phyloP scores from a whole-genome alignment of 441 rosid genomes.

The Adansonia rubrostipa region DNA sequence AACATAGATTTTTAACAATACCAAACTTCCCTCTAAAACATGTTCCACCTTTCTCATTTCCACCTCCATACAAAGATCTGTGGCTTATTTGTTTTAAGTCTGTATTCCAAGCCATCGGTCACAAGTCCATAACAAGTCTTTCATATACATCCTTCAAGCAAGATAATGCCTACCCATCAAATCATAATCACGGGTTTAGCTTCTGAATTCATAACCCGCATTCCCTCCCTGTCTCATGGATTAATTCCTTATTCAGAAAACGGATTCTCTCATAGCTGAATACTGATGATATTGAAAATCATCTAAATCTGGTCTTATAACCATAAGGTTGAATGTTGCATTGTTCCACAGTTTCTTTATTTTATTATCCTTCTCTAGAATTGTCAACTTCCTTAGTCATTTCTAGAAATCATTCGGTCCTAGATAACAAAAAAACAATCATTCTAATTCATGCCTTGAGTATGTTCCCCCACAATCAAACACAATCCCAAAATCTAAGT shows the following conservation, averaged over 20 bases:
- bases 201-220: not conserved
- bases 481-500: not conserved
- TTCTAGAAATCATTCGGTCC: not conserved
- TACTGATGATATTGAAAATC: not conserved
- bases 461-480: not conserved
- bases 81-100: not conserved
- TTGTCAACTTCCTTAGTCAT: not conserved
- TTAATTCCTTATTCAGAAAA: slow-evolving; percentile 1
- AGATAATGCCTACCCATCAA: not conserved
- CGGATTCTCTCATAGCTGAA: not conserved
- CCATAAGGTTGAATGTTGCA: not conserved
- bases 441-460: not conserved
- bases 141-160: not conserved
- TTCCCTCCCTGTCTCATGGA: not conserved
- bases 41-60: not conserved
- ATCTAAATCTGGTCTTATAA: not conserved
- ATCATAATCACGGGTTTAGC: not conserved
- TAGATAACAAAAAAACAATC: not conserved
- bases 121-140: not conserved
- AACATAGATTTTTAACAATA: not conserved
- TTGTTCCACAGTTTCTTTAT: not conserved
- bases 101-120: not conserved
- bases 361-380: not conserved
- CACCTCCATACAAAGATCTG: not conserved
- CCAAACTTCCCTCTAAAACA: not conserved